Conservation (phyloP, 1,284 basidiomycete species). For the Cystobasidiaceae sp. region DNA sequence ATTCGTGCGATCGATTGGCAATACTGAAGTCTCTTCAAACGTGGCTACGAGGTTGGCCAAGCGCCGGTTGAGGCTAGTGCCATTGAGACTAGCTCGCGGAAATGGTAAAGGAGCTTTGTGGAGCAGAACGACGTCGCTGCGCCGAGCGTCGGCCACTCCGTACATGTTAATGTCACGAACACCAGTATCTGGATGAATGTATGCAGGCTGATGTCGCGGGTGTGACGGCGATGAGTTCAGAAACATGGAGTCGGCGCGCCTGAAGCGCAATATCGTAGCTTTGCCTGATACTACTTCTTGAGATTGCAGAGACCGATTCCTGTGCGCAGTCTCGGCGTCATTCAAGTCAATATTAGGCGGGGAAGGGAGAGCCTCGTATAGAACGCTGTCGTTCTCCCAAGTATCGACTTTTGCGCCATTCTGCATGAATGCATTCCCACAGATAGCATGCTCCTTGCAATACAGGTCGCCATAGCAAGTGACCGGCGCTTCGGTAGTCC, state of each 20-base stretch:
- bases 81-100: slow-evolving; percentile 28
- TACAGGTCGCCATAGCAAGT: slow-evolving; percentile 44
- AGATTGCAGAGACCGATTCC: too few relatives aligned
- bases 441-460: slow-evolving; percentile 43
- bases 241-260: slow-evolving; percentile 42
- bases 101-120: slow-evolving; percentile 40
- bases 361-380: slow-evolving; percentile 35
- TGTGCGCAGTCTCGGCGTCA: too few relatives aligned
- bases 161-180: slow-evolving; percentile 43
- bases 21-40: background rate
- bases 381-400: slow-evolving; percentile 36
- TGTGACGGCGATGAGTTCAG: slow-evolving; percentile 31
- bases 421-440: slow-evolving; percentile 33
- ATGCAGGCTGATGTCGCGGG: slow-evolving; percentile 22
- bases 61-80: background rate
- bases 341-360: too few relatives aligned
- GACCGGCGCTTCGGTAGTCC: slow-evolving; percentile 36
- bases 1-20: slow-evolving; percentile 12
- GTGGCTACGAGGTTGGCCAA: background rate
- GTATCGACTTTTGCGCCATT: slow-evolving; percentile 14
- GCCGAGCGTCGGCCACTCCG: slow-evolving; percentile 38
- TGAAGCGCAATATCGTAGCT: slow-evolving; percentile 43
- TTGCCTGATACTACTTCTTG: too few relatives aligned
- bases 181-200: slow-evolving; percentile 36
- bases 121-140: slow-evolving; percentile 42